Conservation (phyloP, 225 moss, liverwort and hornwort species). For the Physcomitrellopsis africana region DNA sequence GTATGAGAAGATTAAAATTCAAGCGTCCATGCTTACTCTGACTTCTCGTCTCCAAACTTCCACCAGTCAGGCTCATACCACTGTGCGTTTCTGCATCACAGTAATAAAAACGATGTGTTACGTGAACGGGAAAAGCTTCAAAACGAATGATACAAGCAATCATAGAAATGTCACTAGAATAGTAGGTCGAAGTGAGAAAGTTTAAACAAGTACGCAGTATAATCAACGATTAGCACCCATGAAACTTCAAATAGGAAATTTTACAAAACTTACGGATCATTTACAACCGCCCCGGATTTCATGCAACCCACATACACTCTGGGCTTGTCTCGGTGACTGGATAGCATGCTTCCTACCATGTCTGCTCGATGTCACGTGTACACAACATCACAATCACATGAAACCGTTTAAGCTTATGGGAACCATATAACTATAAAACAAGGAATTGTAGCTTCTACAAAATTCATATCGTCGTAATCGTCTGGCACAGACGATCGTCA, state of each 20-base stretch:
- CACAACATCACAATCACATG: background rate
- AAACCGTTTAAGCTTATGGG: background rate
- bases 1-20: slow-evolving; percentile 10
- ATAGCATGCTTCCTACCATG: slow-evolving; percentile 47
- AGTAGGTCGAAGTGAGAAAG: background rate
- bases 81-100: slow-evolving; percentile 59
- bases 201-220: background rate
- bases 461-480: background rate
- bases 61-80: slow-evolving; percentile 99
- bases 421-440: slow-evolving; percentile 19
- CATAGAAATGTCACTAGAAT: background rate
- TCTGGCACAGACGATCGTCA: background rate
- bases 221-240: background rate
- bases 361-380: slow-evolving; percentile 47
- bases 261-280: slow-evolving; percentile 57
- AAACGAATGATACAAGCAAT: background rate
- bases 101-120: slow-evolving; percentile 8
- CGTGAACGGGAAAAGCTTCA: background rate
- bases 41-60: slow-evolving; percentile 98
- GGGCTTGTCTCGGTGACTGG: slow-evolving; percentile 53
- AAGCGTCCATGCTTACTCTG: slow-evolving; percentile 51
- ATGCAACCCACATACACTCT: slow-evolving; percentile 73
- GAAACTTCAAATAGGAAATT: slow-evolving; percentile 16
- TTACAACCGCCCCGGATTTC: slow-evolving; percentile 67
- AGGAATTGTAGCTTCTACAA: slow-evolving; percentile 2